Conservation (phyloP, 192 early-diverging fungal genomes). For the Podochytrium sp. region DNA sequence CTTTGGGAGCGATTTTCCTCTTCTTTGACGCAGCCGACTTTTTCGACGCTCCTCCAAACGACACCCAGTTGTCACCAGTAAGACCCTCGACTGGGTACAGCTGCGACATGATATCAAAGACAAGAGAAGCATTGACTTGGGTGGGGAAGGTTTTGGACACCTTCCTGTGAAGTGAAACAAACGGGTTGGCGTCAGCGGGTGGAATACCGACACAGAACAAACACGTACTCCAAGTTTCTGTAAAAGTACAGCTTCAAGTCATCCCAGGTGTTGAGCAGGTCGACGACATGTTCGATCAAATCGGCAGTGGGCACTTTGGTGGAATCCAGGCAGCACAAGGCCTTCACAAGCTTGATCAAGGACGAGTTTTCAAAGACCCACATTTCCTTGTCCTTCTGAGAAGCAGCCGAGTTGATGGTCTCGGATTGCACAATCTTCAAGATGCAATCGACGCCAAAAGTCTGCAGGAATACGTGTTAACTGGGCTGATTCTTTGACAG, state of each 20-base stretch:
- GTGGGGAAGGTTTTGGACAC: constrained; percentile 2
- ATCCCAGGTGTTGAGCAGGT: constrained; percentile 79
- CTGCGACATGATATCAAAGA: constrained; percentile 19
- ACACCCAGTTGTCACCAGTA: constrained; percentile 12
- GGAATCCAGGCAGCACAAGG: too few relatives aligned
- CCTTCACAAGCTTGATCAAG: constrained; percentile 44
- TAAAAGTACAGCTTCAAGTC: constrained; percentile 87
- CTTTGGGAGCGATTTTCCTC: background rate
- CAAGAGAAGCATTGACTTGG: constrained; percentile 7
- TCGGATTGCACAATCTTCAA: constrained; percentile 73
- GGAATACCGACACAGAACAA: background rate
- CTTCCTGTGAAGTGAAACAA: constrained; percentile 18
- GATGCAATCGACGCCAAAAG: constrained; percentile 73
- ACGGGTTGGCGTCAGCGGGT: background rate
- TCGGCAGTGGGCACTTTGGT: background rate
- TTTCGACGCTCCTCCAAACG: background rate
- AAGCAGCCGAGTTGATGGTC: constrained; percentile 41
- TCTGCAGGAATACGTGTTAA: constrained; percentile 25
- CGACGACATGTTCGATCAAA: constrained; percentile 65
- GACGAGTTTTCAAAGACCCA: constrained; percentile 47
- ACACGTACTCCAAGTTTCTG: constrained; percentile 60
- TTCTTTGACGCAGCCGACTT: constrained; percentile 2
- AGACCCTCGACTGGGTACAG: background rate
- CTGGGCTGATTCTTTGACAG: background rate
- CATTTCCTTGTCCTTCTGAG: background rate